Base-by-base conservation (phyloP, 352 stramenopile genomes). In the Phytophthora ramorum region DNA sequence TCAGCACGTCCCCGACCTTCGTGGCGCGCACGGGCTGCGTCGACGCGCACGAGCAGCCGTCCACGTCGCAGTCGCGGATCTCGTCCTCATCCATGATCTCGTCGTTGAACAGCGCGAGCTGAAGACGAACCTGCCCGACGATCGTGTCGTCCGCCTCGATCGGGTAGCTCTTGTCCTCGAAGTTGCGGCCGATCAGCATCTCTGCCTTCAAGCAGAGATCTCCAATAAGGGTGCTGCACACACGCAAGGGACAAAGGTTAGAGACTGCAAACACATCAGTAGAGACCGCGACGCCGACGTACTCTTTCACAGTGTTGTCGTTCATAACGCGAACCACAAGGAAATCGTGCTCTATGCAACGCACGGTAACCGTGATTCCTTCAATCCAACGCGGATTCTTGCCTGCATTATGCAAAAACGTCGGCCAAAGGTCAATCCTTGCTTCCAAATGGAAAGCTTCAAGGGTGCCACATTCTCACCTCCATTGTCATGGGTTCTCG, bases 321-420 rank as follows among this genome's bases (percentile, higher is more conserved):
- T 93, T 91, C 79, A 91, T 90, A 20, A 93, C 81, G 12, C 85
- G 85, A 64, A 93, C 77, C 52, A 85, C 78, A n/a, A 93, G 66
- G 60, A 83, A 91, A 43, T 91, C 81, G 63, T 93, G 85, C 59
- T 93, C 82, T 58, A 93, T 93, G 72, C 85, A 93, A 12, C 82
- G 78, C n/a, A 91, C 66, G 14, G 66, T 71, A 20, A 76, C 72
- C 0, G 79, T 81, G 17, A 93, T 61, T 16, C 78, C 82, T 57
- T 93, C 85, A 47, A 91, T 89, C 85, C 85, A 93, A 13, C 71
- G 73, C 43, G 85, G 85, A 52, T 93, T 89, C 59, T 93, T 93
- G 64, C 84, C 84, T 88, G 35, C 32, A 28, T 9, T 51, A 66
- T 22, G 53, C 17, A 58, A 20, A 7, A 59, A 53, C 20, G 26